Evolutionary conservation across 1,139 yeast genomes (phyloP), one percentile per base, ranked within the genome.

Genomic region (Candida dubliniensis): DNA sequence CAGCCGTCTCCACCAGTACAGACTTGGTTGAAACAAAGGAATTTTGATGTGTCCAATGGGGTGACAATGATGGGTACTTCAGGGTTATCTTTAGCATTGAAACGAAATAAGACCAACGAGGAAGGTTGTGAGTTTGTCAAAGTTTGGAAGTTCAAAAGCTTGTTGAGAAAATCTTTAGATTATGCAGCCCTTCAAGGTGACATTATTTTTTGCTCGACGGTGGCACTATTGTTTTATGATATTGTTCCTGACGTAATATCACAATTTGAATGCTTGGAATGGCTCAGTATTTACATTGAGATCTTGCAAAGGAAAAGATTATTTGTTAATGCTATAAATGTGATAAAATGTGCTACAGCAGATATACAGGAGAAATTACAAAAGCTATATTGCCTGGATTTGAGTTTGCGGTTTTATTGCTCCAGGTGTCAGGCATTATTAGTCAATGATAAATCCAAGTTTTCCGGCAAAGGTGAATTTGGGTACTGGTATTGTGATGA

Each of bases 401-500:
- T 88, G 0, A 73, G 78, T 18, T 64, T 87, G 29, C 47, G 56
- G 36, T 72, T 83, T 23, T 81, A 77, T 52, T 91, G 98, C 60
- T 81, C 80, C 36, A 69, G 74, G 50, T 91, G 97, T 61, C 71
- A 74, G 33, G 72, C 77, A 41, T 71, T 88, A 5, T 66, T 90
- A 12, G 65, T 80, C 4, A 89, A 88, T 58, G 95, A 87, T 51
- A 61, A 63, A 9, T 71, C 83, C 12, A 82, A 80, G 56, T 68
- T 63, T 31, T 66, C 61, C 34, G 32, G 43, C 13, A 63, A 53
- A 52, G 54, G 39, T 8, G 54, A 66, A 12, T 75, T 78, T 54
- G 96, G 95, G 0, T 84, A 76, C 54, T 90, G 96, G 96, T 87
- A 83, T 60, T 91, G 97, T 66, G 89, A 82, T 42, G 74, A 73